These are phyloP conservation scores for Ophiostoma fasciatum DNA, from an alignment of 2,329 filamentous ascomycete species.

Conservation along the genomic window DNA sequence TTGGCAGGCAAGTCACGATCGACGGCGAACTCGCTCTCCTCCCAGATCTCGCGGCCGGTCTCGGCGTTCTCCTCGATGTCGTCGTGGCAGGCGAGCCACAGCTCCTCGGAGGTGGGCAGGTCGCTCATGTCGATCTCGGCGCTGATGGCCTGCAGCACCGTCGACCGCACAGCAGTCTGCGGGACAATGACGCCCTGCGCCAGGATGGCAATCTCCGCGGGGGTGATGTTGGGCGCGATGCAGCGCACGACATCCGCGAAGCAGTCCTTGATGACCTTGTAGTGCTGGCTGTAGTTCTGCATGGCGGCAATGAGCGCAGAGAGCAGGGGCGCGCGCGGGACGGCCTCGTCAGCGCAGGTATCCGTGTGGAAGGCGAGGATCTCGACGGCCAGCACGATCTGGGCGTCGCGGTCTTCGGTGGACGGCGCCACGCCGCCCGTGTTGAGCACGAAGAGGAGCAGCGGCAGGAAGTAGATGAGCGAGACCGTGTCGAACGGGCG, in stretches of 20 bases:
- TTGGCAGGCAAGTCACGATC: slow-evolving; percentile 47
- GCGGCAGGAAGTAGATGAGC: slow-evolving; percentile 71
- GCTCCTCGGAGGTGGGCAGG: slow-evolving; percentile 69
- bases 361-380: slow-evolving; percentile 80
- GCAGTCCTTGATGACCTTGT: slow-evolving; percentile 88
- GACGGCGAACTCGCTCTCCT: slow-evolving; percentile 71
- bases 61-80: slow-evolving; percentile 77
- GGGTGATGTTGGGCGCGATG: slow-evolving; percentile 65
- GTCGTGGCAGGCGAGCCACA: slow-evolving; percentile 89
- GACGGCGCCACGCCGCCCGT: slow-evolving; percentile 62
- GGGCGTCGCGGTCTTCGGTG: slow-evolving; percentile 71
- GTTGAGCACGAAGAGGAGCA: slow-evolving; percentile 64
- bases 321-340: slow-evolving; percentile 65
- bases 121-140: slow-evolving; percentile 87
- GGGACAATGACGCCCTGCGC: slow-evolving; percentile 65
- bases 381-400: slow-evolving; percentile 78
- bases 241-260: slow-evolving; percentile 74
- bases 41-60: slow-evolving; percentile 80
- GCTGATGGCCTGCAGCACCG: slow-evolving; percentile 78
- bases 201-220: slow-evolving; percentile 60
- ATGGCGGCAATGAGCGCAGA: slow-evolving; percentile 62
- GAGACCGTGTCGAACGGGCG: slow-evolving; percentile 84
- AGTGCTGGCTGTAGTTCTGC: slow-evolving; percentile 82
- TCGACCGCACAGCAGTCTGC: slow-evolving; percentile 64
- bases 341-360: slow-evolving; percentile 55